Percentiles rank a stretch among this genome's conserved stretches.
Evolutionary conservation across 768 basidiomycete species (phyloP).

Genomic region (Tricholoma sp.): DNA sequence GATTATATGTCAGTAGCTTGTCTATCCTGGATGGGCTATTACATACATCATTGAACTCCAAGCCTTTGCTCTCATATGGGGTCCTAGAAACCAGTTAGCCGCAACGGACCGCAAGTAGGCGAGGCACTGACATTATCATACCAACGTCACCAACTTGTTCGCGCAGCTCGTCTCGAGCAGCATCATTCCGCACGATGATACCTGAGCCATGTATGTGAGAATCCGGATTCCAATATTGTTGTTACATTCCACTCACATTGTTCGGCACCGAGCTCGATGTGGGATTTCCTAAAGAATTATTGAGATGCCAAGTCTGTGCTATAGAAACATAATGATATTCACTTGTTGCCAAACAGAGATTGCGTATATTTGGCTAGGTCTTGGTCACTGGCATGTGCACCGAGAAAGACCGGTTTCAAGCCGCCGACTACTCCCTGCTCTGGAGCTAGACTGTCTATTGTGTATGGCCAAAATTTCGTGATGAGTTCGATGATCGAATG

Average conservation of each 20-base stretch:
- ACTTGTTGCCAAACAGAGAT: conserved; percentile 54
- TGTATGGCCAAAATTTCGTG: conserved; percentile 53
- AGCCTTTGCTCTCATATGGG: conserved; percentile 58
- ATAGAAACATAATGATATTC: conserved; percentile 8
- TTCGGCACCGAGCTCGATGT: conserved; percentile 55
- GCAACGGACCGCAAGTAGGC: not conserved
- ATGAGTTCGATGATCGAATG: conserved; percentile 61
- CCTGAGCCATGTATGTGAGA: conserved; percentile 32
- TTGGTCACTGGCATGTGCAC: conserved; percentile 30
- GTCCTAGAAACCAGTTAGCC: conserved; percentile 30
- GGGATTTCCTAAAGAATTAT: conserved; percentile 30
- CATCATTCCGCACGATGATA: conserved; percentile 63
- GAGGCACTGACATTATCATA: conserved; percentile 46
- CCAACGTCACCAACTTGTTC: conserved; percentile 54
- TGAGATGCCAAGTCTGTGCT: not conserved
- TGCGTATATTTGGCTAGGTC: conserved; percentile 41
- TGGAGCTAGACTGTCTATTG: conserved; percentile 52
- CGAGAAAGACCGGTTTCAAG: conserved; percentile 53
- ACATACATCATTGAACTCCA: conserved; percentile 60
- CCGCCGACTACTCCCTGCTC: conserved; percentile 55
- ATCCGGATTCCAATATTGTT: not conserved
- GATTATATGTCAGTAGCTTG: not conserved
- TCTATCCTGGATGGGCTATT: not conserved
- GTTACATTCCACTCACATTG: conserved; percentile 44
- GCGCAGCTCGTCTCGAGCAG: conserved; percentile 41